Conservation (phyloP, 352 stramenopile species). For the Globisporangium okanoganense region DNA sequence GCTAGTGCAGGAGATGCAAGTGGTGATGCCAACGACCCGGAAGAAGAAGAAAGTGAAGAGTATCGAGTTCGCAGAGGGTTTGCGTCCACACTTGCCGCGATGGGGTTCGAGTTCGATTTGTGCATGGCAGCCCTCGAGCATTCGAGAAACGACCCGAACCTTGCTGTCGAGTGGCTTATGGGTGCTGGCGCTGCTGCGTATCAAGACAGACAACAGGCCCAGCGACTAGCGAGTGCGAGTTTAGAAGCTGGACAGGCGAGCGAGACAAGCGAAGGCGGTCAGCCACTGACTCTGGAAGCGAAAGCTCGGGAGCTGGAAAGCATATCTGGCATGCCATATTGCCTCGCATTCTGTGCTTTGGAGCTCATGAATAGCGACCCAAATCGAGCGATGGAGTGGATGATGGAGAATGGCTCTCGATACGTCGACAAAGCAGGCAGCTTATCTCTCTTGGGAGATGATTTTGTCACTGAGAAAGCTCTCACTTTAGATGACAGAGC, state of each 20-base stretch:
- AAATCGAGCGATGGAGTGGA: slow-evolving; percentile 85
- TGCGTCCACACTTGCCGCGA: slow-evolving; percentile 75
- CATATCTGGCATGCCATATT: slow-evolving; percentile 76
- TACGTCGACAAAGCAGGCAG: slow-evolving; percentile 56
- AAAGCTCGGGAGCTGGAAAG: slow-evolving; percentile 69
- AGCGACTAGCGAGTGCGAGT: slow-evolving; percentile 45
- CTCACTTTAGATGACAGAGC: slow-evolving; percentile 53
- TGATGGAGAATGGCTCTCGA: slow-evolving; percentile 75
- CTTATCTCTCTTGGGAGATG: slow-evolving; percentile 40
- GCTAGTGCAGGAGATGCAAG: background rate
- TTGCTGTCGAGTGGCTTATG: slow-evolving; percentile 87
- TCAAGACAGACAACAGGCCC: slow-evolving; percentile 62
- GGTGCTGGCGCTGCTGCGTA: slow-evolving; percentile 64
- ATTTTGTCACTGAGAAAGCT: slow-evolving; percentile 41
- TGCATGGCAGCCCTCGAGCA: slow-evolving; percentile 83
- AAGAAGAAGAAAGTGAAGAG: slow-evolving; percentile 71
- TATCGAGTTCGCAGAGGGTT: slow-evolving; percentile 72
- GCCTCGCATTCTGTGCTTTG: slow-evolving; percentile 54
- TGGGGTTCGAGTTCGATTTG: slow-evolving; percentile 88
- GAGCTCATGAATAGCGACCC: slow-evolving; percentile 79
- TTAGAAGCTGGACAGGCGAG: slow-evolving; percentile 26
- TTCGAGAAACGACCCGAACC: slow-evolving; percentile 77
- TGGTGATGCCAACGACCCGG: slow-evolving; percentile 44
- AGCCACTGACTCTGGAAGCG: slow-evolving; percentile 36
- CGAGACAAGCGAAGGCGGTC: slow-evolving; percentile 4